Percentiles rank a stretch among this genome's conserved stretches.
Evolutionary conservation across 176 grass and related monocot genomes (phyloP).

Genomic region (Rhynchospora tenuis): DNA sequence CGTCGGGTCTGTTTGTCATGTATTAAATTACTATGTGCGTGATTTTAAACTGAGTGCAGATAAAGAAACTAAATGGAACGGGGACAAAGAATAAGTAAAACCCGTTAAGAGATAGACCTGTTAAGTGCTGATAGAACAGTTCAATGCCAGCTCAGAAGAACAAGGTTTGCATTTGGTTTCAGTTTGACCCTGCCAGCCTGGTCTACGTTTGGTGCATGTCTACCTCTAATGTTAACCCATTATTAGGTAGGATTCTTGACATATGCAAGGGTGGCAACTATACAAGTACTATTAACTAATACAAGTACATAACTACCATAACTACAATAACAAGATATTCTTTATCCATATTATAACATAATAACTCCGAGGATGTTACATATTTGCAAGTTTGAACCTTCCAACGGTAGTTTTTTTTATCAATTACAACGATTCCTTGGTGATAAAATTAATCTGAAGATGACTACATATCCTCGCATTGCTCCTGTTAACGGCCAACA

Average conservation of each 20-base stretch:
- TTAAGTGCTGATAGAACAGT: neutral
- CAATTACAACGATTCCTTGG: neutral
- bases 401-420: neutral
- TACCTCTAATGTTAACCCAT: slow-evolving; percentile 3
- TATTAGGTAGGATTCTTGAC: slow-evolving; percentile 9
- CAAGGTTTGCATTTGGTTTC: slow-evolving; percentile 5
- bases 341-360: neutral
- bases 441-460: neutral
- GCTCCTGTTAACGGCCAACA: neutral
- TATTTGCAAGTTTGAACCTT: neutral
- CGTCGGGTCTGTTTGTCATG: neutral
- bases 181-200: slow-evolving; percentile 12
- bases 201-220: slow-evolving; percentile 8
- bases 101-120: neutral
- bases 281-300: slow-evolving; percentile 5
- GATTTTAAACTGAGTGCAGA: neutral
- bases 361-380: neutral
- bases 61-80: neutral
- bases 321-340: neutral
- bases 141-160: slow-evolving; percentile 22
- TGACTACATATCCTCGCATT: neutral
- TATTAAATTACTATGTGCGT: neutral
- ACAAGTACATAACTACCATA: slow-evolving; percentile 10
- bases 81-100: neutral
- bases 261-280: slow-evolving; percentile 12